Base-by-base conservation (phyloP, 306 rosid genomes). In the Glycyrrhiza uralensis region DNA sequence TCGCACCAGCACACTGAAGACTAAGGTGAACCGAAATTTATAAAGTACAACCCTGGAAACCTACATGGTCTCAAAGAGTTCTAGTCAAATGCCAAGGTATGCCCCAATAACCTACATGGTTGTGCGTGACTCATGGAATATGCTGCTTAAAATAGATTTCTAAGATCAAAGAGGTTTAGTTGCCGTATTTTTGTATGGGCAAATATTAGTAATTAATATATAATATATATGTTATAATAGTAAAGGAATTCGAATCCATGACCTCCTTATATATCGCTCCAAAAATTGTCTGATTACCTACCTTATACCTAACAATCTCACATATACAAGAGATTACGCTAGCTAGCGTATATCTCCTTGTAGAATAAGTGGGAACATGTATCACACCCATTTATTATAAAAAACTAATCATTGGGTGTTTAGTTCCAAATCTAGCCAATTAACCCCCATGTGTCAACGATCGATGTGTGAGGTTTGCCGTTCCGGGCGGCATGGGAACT, bases 371-470 rank as follows among this genome's bases (percentile, higher is more conserved):
- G 12, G 22, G 60, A 61, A 10, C 7, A 62, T 51, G 4, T 52
- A 52, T 39, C 6, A 28, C 36, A 7, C 22, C 11, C 13, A 39
- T 44, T 44, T 46, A 58, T 71, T n/a, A n/a, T n/a, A n/a, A n/a
- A 57, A 39, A 56, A 38, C 70, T 38, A 85, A 84, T 81, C 64
- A 87, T 85, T 79, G 52, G 61, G 58, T 33, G 23, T 35, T 76
- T 76, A 47, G 66, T 70, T 82, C 74, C 71, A 78, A 56, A 42
- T 28, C 19, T 11, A 42, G 15, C 47, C 9, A 47, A 78, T n/a
- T n/a, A n/a, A n/a, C n/a, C n/a, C 72, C 76, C 79, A 73, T 70
- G 82, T 74, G 79, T 82, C 66, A 75, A 65, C 36, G 67, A 39
- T 72, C 36, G 67, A 39, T 72, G 8, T 13, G 13, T 47, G 74